Percentiles rank a stretch among this genome's conserved stretches.
Evolutionary conservation across 306 rosid species (phyloP).

Genomic region (Dalbergia cultrata): DNA sequence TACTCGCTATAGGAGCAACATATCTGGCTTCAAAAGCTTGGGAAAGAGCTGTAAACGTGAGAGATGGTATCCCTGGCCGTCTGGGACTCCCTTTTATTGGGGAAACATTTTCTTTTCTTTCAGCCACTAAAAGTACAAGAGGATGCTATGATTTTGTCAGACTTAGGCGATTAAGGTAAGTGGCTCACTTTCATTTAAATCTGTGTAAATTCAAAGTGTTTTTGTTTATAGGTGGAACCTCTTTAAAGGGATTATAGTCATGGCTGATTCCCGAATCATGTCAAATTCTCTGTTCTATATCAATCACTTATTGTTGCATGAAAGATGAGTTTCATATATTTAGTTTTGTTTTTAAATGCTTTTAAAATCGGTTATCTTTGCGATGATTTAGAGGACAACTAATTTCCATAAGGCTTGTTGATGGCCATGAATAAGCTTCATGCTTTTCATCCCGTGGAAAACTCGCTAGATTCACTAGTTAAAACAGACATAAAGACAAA

Average conservation of each 20-base stretch:
- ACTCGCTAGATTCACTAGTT: neutral
- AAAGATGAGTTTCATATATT: too few species aligned
- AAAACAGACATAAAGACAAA: neutral
- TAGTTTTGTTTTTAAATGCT: too few species aligned
- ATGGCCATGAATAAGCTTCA: neutral
- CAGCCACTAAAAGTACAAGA: conserved; percentile 69
- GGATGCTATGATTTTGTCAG: conserved; percentile 84
- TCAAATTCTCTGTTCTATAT: too few species aligned
- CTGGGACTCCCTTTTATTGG: conserved; percentile 76
- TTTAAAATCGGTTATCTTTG: too few species aligned
- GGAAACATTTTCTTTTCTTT: conserved; percentile 76
- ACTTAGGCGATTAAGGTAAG: conserved; percentile 76
- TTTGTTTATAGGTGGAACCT: too few species aligned
- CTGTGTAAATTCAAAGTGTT: too few species aligned
- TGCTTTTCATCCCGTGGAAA: neutral
- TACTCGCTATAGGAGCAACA: conserved; percentile 51
- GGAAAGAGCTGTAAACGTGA: conserved; percentile 42
- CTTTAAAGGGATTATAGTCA: too few species aligned
- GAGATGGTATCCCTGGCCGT: conserved; percentile 63
- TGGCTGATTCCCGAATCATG: too few species aligned
- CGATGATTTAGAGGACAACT: neutral
- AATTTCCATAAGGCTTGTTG: neutral
- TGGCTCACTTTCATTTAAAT: conserved; percentile 22
- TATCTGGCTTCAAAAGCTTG: conserved; percentile 59
- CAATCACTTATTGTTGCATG: too few species aligned